phyloP scores from a whole-genome alignment of 495 filamentous ascomycete genomes.

The Penicillium cataractarum region DNA sequence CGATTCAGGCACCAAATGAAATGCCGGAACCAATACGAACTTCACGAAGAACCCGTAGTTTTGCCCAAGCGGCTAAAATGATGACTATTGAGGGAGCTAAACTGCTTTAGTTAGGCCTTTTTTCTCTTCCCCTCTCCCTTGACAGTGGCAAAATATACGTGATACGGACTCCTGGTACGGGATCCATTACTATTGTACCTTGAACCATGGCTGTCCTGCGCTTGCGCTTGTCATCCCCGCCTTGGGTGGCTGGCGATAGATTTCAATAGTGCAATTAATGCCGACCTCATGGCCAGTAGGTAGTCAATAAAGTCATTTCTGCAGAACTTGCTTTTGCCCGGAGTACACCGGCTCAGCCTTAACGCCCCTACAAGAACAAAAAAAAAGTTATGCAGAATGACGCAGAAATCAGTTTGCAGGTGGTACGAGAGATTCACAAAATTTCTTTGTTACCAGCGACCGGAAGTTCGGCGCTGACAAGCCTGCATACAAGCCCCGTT shows the following conservation, averaged over 20 bases:
- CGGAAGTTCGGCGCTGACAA: not conserved
- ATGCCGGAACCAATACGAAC: not conserved
- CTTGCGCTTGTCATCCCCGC: slow-evolving; percentile 6
- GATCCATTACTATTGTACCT: not conserved
- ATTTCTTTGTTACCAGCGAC: not conserved
- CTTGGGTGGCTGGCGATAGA: slow-evolving; percentile 11
- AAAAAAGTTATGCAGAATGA: not conserved
- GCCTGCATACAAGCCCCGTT: not conserved
- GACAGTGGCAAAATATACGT: not conserved
- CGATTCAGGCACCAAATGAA: not conserved
- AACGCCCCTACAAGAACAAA: not conserved
- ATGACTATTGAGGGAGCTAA: not conserved
- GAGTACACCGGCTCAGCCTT: not conserved
- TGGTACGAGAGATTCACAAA: not conserved
- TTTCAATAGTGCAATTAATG: slow-evolving; percentile 13
- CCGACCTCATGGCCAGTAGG: slow-evolving; percentile 2
- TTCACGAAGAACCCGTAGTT: no score
- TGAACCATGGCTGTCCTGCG: not conserved
- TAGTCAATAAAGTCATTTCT: not conserved
- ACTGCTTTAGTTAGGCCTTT: not conserved
- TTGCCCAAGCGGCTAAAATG: not conserved
- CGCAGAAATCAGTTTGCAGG: not conserved
- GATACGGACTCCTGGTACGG: no score
- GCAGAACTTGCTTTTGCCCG: not conserved
- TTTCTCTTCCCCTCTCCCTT: not conserved